Conservation (phyloP, 2,329 filamentous ascomycete genomes). For the Penicillium janthinellum region DNA sequence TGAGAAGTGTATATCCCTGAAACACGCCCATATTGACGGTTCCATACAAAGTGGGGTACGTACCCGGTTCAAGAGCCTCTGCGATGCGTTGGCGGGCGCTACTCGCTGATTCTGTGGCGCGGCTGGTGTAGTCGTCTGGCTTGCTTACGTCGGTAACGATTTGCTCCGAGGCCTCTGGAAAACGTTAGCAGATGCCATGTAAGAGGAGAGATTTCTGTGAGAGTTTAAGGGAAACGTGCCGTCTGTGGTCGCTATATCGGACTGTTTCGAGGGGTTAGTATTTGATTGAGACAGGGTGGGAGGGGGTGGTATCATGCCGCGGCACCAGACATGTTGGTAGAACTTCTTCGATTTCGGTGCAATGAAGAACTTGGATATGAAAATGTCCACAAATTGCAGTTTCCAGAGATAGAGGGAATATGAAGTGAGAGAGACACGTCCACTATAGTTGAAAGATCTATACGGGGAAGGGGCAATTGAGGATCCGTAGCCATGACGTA, state of each 20-base stretch:
- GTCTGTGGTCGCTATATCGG: conserved; percentile 13
- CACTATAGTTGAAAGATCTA: neutral
- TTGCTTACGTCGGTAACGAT: conserved; percentile 17
- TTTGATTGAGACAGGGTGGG: neutral
- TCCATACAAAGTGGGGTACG: neutral
- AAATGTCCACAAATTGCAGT: neutral
- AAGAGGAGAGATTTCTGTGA: neutral
- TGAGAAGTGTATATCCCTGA: neutral
- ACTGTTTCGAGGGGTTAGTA: conserved; percentile 8
- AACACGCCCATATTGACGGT: neutral
- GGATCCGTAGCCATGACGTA: neutral
- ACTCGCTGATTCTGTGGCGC: conserved; percentile 23
- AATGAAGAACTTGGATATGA: neutral
- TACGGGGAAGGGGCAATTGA: neutral
- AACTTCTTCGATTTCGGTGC: neutral
- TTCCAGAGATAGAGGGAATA: neutral
- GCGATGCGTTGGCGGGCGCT: conserved; percentile 20
- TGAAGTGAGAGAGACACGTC: neutral
- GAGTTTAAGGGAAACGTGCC: neutral
- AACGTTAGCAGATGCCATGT: neutral
- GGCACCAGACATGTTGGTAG: neutral
- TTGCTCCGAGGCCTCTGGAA: conserved; percentile 22
- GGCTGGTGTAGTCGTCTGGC: conserved; percentile 15
- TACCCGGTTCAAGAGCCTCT: conserved; percentile 26
- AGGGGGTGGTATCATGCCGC: neutral